Evolutionary conservation across 169 alveolate species (phyloP), one percentile per base, ranked within the genome.

Genomic region (Cryptosporidium viatorum): DNA sequence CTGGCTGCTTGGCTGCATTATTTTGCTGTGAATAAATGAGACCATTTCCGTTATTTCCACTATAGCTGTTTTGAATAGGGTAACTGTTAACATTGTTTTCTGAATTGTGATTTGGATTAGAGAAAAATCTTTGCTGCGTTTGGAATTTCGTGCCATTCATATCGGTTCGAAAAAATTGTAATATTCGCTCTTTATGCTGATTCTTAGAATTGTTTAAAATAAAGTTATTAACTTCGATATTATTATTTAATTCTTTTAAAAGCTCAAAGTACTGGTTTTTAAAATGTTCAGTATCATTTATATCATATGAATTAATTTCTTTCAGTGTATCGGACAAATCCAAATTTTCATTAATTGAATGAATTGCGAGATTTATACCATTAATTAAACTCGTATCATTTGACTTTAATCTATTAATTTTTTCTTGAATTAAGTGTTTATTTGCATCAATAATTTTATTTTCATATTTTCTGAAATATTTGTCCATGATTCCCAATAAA

Each of bases 311-410:
- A 35, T 31, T 65, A n/a, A 21, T 37, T 65, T 33, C 16, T 16
- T 41, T 9, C 48, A 9, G 18, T 14, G 48, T 8, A 41, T 41
- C 8, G 48, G 48, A 41, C 8, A 41, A 41, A 7, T 41, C 48
- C 1, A 41, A 41, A 41, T 41, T 41, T 5, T 41, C 48, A 41
- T 18, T n/a, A n/a, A 31, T 59, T 59, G 14, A 59, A 21, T n/a
- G n/a, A 3, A 21, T 59, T 21, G 37, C 37, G 14, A 59, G 0
- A 31, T 59, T 31, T 10, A 59, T 59, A 26, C n/a, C 71, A 65
- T 14, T 33, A 35, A 37, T 65, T 65, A 65, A 65, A 65, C 16
- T 65, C 3, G 71, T 65, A 3, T 65, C 71, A 65, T 65, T 65
- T 26, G 33, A 33, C 8, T n/a, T 65, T 14, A 65, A 26, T 65